phyloP scores from a whole-genome alignment of 73 alveolate species.

The Breviolum minutum region DNA sequence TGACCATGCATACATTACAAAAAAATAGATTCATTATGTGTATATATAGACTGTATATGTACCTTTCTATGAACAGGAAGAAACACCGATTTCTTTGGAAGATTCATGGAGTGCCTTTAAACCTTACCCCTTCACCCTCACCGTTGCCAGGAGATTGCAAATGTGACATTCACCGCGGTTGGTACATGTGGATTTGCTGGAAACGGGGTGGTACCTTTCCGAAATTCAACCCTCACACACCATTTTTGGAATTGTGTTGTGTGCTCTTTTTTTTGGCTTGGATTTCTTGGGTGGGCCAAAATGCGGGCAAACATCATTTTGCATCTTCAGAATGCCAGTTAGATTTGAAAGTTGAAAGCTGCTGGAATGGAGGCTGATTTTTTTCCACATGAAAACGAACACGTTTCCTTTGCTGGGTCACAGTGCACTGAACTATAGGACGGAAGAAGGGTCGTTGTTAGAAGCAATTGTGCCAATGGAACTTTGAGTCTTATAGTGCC shows the following conservation, averaged over 20 bases:
- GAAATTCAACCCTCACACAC: neutral
- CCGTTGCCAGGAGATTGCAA: slow-evolving; percentile 48
- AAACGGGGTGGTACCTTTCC: slow-evolving; percentile 12
- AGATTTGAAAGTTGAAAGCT: too few relatives aligned
- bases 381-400: too few relatives aligned
- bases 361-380: too few relatives aligned
- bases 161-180: slow-evolving; percentile 53
- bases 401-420: too few relatives aligned
- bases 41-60: neutral
- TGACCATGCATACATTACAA: too few relatives aligned
- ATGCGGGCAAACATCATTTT: neutral
- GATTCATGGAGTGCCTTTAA: neutral
- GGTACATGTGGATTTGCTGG: slow-evolving; percentile 95
- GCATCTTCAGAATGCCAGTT: too few relatives aligned
- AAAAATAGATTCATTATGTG: neutral
- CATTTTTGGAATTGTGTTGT: too few relatives aligned
- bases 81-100: neutral
- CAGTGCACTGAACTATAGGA: too few relatives aligned
- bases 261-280: neutral
- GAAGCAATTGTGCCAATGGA: too few relatives aligned
- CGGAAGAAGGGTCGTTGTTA: too few relatives aligned
- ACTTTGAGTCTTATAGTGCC: too few relatives aligned
- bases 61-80: neutral
- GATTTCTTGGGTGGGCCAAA: neutral
- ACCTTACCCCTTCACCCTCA: too few relatives aligned